Base-by-base conservation (phyloP, 2,329 filamentous ascomycete species). In the Fusarium hainanense region DNA sequence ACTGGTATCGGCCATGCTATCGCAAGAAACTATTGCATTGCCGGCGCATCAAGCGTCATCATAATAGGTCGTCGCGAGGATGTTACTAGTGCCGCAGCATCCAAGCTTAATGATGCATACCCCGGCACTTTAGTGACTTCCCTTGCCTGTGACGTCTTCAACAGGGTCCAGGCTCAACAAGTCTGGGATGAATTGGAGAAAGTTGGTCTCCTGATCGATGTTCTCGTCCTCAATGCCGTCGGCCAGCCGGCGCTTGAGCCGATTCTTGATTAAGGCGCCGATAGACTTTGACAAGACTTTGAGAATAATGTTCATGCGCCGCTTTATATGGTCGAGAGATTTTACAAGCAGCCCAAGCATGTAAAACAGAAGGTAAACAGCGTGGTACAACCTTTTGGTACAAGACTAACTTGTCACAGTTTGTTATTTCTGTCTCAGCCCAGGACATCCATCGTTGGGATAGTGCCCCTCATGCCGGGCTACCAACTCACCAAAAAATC, bases 1-100 rank as follows among this genome's bases (percentile, higher is more conserved):
- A 85, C 84, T 0, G 89, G 90, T 28, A 88, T 93, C 48, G 91
- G 90, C 2, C 87, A 88, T 58, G 87, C 88, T 1, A 86, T 91
- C 16, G 89, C 90, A 4, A 83, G 84, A 49, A 81, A 89, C 48
- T 93, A 85, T 67, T 77, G 79, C 12, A 59, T 71, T 2, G 85
- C 84, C 0, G 76, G 77, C 0, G 81, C 82, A 10, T 54, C 75
- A 4, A 73, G 69, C 2, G 74, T 85, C 27, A 77, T 81, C 12
- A 74, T 87, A 41, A 60, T 80, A 2, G 81, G 78, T 10, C 71
- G 69, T 20, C 64, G 71, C 5, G 7, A 40, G 7, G 57, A 70
- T 4, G 32, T 74, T 14, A 48, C 64, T 0, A 32, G 58, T 13
- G 14, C 50, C 5, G 37, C 71, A 3, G 65, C 59, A 11, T 43